phyloP scores from a whole-genome alignment of 2,329 filamentous ascomycete species.

The Septoria petroselini region DNA sequence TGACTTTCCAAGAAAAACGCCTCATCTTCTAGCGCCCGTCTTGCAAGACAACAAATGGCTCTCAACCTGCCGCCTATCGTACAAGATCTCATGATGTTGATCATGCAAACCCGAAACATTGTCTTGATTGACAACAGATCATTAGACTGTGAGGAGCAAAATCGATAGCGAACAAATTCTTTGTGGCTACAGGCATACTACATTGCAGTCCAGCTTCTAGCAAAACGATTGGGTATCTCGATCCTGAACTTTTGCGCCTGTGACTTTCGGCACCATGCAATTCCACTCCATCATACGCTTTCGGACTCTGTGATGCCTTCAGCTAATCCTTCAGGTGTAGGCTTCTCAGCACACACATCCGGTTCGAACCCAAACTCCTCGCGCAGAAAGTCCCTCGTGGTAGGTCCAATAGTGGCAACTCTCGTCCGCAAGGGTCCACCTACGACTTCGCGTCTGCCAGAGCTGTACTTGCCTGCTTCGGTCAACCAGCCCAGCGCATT shows the following conservation, averaged over 20 bases:
- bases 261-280: neutral
- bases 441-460: constrained; percentile 64
- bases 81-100: too few species aligned
- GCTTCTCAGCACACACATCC: constrained; percentile 76
- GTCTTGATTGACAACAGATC: too few species aligned
- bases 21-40: too few species aligned
- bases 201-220: neutral
- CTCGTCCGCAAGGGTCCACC: constrained; percentile 79
- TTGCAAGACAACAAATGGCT: too few species aligned
- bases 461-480: constrained; percentile 39
- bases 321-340: constrained; percentile 75
- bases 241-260: neutral
- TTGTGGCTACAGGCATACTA: too few species aligned
- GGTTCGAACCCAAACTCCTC: constrained; percentile 64
- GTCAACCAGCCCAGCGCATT: constrained; percentile 50
- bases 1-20: too few species aligned
- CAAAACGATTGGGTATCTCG: neutral
- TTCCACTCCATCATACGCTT: neutral
- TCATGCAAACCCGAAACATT: too few species aligned
- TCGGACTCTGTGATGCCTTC: constrained; percentile 55
- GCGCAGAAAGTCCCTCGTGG: constrained; percentile 72
- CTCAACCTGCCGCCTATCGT: too few species aligned
- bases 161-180: too few species aligned
- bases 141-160: too few species aligned
- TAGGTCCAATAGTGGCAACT: constrained; percentile 89